Evolutionary conservation across 2,329 filamentous ascomycete species (phyloP).

Genomic region (Apiospora marii): DNA sequence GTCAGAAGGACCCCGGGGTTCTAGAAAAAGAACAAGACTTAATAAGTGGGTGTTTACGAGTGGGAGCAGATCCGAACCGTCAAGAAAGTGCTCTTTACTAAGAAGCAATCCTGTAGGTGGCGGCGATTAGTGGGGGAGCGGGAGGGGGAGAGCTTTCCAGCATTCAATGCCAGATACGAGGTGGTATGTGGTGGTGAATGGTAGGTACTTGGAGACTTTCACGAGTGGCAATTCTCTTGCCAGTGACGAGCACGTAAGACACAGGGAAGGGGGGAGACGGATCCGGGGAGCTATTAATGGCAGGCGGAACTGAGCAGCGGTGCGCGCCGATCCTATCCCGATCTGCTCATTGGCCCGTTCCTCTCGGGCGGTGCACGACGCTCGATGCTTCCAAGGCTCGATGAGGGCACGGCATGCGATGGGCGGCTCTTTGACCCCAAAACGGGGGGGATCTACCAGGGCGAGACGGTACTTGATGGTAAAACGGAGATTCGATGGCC

Average conservation of each 20-base stretch:
- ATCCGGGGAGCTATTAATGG: conserved; percentile 15
- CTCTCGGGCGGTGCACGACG: conserved; percentile 7
- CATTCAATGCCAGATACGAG: background rate
- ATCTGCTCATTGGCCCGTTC: background rate
- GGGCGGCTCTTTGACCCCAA: background rate
- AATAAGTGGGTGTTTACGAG: background rate
- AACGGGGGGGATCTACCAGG: background rate
- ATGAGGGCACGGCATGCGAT: background rate
- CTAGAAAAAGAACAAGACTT: background rate
- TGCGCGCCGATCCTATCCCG: conserved; percentile 4
- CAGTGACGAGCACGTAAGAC: conserved; percentile 1
- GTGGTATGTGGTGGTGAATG: background rate
- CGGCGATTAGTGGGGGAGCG: background rate
- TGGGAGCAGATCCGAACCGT: too few relatives aligned
- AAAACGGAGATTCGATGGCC: background rate
- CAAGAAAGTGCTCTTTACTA: background rate
- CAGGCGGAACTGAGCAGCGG: conserved; percentile 1
- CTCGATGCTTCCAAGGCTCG: background rate
- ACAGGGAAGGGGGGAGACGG: background rate
- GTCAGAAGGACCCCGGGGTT: background rate
- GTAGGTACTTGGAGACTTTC: background rate
- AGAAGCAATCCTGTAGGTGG: background rate
- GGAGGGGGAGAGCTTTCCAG: background rate
- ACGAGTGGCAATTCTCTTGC: background rate
- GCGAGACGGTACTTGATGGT: background rate